phyloP scores from a whole-genome alignment of 2,329 filamentous ascomycete genomes.

The Lecanicillium sp. region DNA sequence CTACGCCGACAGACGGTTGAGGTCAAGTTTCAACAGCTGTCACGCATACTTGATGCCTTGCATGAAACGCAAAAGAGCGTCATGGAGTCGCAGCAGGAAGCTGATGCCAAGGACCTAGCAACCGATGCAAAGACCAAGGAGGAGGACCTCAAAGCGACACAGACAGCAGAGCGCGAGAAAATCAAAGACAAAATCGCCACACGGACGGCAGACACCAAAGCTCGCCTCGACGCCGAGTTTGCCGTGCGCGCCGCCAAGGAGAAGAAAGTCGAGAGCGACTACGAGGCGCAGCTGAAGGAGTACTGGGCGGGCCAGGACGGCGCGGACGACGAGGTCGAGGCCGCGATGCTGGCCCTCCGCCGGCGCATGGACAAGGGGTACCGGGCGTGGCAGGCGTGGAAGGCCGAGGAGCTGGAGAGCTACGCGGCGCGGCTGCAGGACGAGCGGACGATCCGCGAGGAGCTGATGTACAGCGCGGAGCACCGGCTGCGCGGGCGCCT shows the following conservation, averaged over 20 bases:
- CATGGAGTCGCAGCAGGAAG: conserved; percentile 33
- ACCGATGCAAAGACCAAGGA: conserved; percentile 20
- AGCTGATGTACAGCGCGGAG: conserved; percentile 37
- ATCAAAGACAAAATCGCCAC: conserved; percentile 21
- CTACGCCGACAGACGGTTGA: conserved; percentile 34
- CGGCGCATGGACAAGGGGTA: conserved; percentile 37
- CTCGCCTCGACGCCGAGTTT: conserved; percentile 35
- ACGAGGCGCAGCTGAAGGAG: conserved; percentile 30
- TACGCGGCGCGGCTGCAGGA: conserved; percentile 33
- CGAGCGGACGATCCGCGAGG: conserved; percentile 33
- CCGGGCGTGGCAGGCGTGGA: conserved; percentile 36
- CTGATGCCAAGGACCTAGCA: conserved; percentile 25
- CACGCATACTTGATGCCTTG: conserved; percentile 31
- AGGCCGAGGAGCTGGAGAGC: conserved; percentile 33
- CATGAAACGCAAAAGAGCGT: conserved; percentile 37
- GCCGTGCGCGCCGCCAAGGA: conserved; percentile 35
- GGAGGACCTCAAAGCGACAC: conserved; percentile 27
- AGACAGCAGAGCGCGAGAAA: conserved; percentile 28
- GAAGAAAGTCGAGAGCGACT: conserved; percentile 37
- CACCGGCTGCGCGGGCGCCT: conserved; percentile 24
- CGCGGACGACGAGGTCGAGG: conserved; percentile 26
- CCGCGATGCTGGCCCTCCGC: conserved; percentile 30
- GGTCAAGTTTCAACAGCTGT: conserved; percentile 33
- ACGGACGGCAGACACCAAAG: conserved; percentile 30
- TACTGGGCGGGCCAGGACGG: conserved; percentile 34